Base-by-base conservation (phyloP, 805 yeast genomes). In the Saccharomycopsis sp. region DNA sequence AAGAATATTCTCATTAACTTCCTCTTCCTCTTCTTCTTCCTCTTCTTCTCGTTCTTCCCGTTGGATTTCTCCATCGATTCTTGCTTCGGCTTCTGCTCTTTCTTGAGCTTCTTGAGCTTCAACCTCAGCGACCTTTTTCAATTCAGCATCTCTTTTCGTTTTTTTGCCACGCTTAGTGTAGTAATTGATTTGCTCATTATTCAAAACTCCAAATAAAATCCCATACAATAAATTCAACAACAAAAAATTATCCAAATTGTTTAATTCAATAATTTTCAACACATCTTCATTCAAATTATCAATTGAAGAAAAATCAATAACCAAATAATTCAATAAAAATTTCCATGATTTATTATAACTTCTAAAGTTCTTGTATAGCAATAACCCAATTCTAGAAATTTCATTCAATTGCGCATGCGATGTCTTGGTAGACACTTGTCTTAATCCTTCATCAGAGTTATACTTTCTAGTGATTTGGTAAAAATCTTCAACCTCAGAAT, bases 61-160 rank as follows among this genome's bases (percentile, higher is more conserved):
- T 13, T 38, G 38, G 9, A 13, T 29, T 8, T 42, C 43, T 16
- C 16, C 39, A 5, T 32, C 40, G 4, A 44, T 58, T 33, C 56
- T 62, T 3, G 54, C 54, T 31, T 60, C 63, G 21, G 51, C 52
- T 21, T 65, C 72, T 20, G 69, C 76, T 4, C 71, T 77, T 41
- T 31, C 37, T 20, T 70, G 76, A 41, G 74, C 80, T 27, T 68
- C 74, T 41, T 68, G 75, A 17, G 75, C 82, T 43, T 74, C 72
- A 49, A 75, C 81, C 58, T 75, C 45, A 4, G 51, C 48, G 27
- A 24, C 36, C 13, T 38, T 36, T 20, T 42, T 37, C 37, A 45
- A 28, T 14, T 35, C 50, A 17, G 42, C 43, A 3, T 45, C 38
- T 24, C 40, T 19, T 38, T 41, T 40, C 23, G 45, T 32, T 17